Percentiles rank a stretch among this genome's conserved stretches.
These are phyloP conservation scores for Gaertneriomyces semiglobifer DNA, from an alignment of 192 early-diverging fungal species.

Conservation along the genomic window DNA sequence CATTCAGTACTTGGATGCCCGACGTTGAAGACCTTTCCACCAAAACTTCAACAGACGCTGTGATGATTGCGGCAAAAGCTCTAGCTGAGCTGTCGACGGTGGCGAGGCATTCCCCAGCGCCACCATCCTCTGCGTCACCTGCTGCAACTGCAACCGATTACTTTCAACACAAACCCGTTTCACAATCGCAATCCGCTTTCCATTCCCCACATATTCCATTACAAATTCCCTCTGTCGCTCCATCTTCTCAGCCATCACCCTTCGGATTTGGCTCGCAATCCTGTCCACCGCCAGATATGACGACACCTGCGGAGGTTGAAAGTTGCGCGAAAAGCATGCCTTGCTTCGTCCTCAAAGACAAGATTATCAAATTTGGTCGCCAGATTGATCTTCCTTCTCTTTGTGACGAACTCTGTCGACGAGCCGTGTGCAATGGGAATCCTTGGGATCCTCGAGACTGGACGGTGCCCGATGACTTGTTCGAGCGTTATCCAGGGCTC, in stretches of 20 bases:
- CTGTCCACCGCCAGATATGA: neutral
- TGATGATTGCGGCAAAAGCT: constrained; percentile 28
- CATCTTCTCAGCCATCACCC: constrained; percentile 2
- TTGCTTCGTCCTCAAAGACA: constrained; percentile 22
- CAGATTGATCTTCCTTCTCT: constrained; percentile 20
- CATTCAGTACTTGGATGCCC: constrained; percentile 21
- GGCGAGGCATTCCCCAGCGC: neutral
- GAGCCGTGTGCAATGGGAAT: constrained; percentile 27
- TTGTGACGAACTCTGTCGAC: constrained; percentile 18
- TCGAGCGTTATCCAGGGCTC: constrained; percentile 20
- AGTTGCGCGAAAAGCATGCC: constrained; percentile 21
- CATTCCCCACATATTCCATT: no score
- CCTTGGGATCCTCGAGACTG: constrained; percentile 28
- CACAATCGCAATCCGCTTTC: no score
- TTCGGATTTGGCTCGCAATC: neutral
- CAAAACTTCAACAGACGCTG: constrained; percentile 9
- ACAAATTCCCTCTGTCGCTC: neutral
- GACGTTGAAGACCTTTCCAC: constrained; percentile 15
- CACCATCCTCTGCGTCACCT: neutral
- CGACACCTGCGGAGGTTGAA: constrained; percentile 5
- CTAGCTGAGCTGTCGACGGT: constrained; percentile 13
- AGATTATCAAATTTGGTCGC: constrained; percentile 19
- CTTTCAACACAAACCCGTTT: neutral
- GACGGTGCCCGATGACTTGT: constrained; percentile 24
- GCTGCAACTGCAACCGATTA: neutral